A percentile compares a stretch with the other conserved stretches of the same genome.
phyloP scores from a whole-genome alignment of 306 rosid species.

The Hippophae rhamnoides region DNA sequence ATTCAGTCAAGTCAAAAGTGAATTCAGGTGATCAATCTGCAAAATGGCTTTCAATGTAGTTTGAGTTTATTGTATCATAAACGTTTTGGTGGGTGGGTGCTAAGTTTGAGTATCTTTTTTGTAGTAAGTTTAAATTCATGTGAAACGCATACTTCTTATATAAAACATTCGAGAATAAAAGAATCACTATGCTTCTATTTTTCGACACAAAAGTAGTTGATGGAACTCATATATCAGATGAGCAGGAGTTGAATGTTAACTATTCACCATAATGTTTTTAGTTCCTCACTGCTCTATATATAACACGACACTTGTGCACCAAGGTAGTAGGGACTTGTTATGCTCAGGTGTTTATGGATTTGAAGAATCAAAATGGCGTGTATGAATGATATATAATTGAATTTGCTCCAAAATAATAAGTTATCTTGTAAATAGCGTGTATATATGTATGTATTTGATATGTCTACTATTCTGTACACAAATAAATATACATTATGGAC shows the following conservation, averaged over 20 bases:
- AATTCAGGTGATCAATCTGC: constrained; percentile 34
- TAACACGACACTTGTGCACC: background rate
- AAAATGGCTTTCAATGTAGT: constrained; percentile 24
- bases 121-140: constrained; percentile 14
- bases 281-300: background rate
- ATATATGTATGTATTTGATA: too few species aligned
- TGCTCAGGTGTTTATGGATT: constrained; percentile 9
- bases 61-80: constrained; percentile 17
- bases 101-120: constrained; percentile 23
- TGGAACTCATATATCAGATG: constrained; percentile 6
- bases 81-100: constrained; percentile 15
- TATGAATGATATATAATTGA: too few species aligned
- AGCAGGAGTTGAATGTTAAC: constrained; percentile 7
- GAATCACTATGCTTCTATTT: background rate
- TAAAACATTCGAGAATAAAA: constrained; percentile 22
- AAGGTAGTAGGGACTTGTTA: constrained; percentile 16
- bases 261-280: background rate
- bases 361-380: too few species aligned
- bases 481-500: too few species aligned
- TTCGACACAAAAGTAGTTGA: background rate
- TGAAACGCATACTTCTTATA: constrained; percentile 18
- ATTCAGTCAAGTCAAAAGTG: constrained; percentile 14
- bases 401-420: too few species aligned
- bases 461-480: too few species aligned
- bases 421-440: too few species aligned